Conservation (phyloP, 352 stramenopile species). For the Globisporangium emineosum region DNA sequence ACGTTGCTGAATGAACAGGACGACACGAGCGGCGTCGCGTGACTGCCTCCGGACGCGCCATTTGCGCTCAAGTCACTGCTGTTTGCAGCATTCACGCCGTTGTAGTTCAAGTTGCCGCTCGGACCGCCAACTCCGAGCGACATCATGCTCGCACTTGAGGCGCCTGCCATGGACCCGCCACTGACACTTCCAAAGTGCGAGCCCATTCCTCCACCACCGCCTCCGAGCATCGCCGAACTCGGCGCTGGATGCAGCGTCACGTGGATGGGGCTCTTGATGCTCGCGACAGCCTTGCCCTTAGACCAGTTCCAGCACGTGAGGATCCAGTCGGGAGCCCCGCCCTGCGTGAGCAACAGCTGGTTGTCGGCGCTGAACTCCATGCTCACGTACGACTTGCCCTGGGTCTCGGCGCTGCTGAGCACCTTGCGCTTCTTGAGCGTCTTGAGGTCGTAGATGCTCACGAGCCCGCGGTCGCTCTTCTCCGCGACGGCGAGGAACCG, state of each 20-base stretch:
- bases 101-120: constrained; percentile 2
- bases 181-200: constrained; percentile 30
- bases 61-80: constrained; percentile 2
- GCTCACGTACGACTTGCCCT: constrained; percentile 67
- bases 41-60: not conserved
- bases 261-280: constrained; percentile 67
- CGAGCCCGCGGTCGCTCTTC: constrained; percentile 57
- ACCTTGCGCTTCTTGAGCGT: constrained; percentile 91
- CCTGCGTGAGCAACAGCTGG: constrained; percentile 88
- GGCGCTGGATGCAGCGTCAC: constrained; percentile 40
- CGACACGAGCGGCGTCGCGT: constrained; percentile 42
- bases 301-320: constrained; percentile 92
- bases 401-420: constrained; percentile 65
- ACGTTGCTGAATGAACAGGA: constrained; percentile 86
- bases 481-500: constrained; percentile 80
- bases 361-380: constrained; percentile 90
- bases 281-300: constrained; percentile 86
- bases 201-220: constrained; percentile 1
- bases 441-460: constrained; percentile 88
- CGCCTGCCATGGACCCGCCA: constrained; percentile 18
- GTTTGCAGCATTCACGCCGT: not conserved
- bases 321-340: constrained; percentile 81
- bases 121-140: constrained; percentile 6
- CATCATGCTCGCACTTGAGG: constrained; percentile 27
- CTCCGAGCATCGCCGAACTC: constrained; percentile 42